Evolutionary conservation across 116 monocot genomes (phyloP).

Genomic region (Thalassia testudinum): DNA sequence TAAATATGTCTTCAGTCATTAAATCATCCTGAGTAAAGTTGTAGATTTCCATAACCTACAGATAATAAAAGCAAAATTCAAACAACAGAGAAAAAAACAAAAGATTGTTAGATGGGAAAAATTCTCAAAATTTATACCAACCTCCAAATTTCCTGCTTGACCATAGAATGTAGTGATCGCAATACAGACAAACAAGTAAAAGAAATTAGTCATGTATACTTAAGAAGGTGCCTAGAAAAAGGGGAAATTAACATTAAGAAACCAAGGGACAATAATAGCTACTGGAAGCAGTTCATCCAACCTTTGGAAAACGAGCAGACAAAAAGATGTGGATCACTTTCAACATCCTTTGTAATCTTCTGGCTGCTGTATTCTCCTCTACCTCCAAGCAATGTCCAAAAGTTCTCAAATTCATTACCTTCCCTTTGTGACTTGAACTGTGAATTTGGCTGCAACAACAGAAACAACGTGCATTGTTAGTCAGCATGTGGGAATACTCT

Average conservation of each 20-base stretch:
- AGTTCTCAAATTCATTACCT: constrained; percentile 67
- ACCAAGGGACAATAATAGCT: too few species aligned
- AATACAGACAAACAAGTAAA: too few species aligned
- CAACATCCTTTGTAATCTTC: constrained; percentile 56
- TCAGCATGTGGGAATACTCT: too few species aligned
- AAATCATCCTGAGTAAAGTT: constrained; percentile 92
- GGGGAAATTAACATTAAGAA: too few species aligned
- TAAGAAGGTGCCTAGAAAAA: too few species aligned
- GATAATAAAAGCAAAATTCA: constrained; percentile 2
- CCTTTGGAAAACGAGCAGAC: constrained; percentile 57
- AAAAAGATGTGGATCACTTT: constrained; percentile 71
- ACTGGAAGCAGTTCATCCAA: constrained; percentile 9
- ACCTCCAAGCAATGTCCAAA: constrained; percentile 72
- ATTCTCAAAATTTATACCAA: constrained; percentile 5
- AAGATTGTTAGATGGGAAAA: not conserved
- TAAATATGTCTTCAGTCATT: constrained; percentile 87
- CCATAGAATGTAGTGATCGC: not conserved
- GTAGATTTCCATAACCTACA: constrained; percentile 70
- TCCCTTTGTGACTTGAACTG: constrained; percentile 75
- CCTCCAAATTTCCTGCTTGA: constrained; percentile 61
- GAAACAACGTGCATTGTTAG: too few species aligned
- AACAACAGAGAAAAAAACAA: not conserved
- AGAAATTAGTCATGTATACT: too few species aligned
- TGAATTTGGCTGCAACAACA: constrained; percentile 38
- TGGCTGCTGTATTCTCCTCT: constrained; percentile 71